Evolutionary conservation across 169 alveolate genomes (phyloP).

Genomic region (Plasmodium malariae): DNA sequence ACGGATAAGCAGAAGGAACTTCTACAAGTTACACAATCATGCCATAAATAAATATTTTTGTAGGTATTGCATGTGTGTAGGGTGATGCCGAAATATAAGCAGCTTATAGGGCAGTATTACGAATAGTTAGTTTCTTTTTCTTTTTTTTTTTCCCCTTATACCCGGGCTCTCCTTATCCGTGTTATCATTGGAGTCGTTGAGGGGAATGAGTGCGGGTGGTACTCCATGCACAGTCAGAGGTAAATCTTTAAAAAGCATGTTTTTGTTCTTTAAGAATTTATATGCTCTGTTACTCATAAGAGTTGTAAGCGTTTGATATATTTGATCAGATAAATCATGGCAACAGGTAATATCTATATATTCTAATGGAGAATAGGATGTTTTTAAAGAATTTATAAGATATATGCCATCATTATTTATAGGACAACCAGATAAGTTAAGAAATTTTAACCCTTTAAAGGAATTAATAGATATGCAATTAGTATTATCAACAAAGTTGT

Average conservation of each 20-base stretch:
- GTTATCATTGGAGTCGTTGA: conserved; percentile 61
- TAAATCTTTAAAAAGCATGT: conserved; percentile 19
- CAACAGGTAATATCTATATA: conserved; percentile 47
- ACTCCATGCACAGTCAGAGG: conserved; percentile 53
- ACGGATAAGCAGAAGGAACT: too few relatives aligned
- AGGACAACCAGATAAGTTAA: conserved; percentile 30
- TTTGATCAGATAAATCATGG: conserved; percentile 19
- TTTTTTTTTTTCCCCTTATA: background rate
- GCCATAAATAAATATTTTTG: too few relatives aligned
- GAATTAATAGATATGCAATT: conserved; percentile 28
- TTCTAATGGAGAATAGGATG: conserved; percentile 35
- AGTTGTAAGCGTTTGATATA: conserved; percentile 21
- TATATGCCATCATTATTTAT: conserved; percentile 35
- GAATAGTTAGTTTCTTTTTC: too few relatives aligned
- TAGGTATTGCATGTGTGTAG: too few relatives aligned
- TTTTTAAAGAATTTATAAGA: conserved; percentile 25
- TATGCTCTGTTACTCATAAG: conserved; percentile 14
- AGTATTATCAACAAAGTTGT: conserved; percentile 7
- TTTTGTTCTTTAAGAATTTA: conserved; percentile 26
- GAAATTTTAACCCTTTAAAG: conserved; percentile 43
- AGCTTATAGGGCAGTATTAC: too few relatives aligned
- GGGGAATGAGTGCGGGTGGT: conserved; percentile 35
- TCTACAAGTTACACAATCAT: too few relatives aligned
- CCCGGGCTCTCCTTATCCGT: conserved; percentile 41
- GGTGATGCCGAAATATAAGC: too few relatives aligned